These are phyloP conservation scores for Pseudogymnoascus sp. DNA, from an alignment of 2,329 filamentous ascomycete genomes.

Conservation along the genomic window DNA sequence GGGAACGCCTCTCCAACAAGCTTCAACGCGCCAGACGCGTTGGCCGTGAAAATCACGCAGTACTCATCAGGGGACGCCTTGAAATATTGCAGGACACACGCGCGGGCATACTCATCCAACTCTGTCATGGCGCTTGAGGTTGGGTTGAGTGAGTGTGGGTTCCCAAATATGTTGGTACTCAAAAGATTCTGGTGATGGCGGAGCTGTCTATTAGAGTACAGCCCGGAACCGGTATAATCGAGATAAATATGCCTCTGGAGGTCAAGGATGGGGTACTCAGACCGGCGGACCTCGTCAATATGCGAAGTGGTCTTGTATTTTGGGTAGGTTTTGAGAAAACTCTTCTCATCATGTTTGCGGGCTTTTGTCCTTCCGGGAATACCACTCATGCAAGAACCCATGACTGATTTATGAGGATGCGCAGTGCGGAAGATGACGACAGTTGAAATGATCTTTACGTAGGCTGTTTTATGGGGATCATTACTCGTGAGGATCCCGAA, in stretches of 20 bases:
- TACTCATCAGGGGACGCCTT: constrained; percentile 32
- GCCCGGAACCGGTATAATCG: constrained; percentile 34
- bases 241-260: constrained; percentile 32
- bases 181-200: constrained; percentile 27
- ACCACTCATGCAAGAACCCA: background rate
- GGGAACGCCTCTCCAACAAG: constrained; percentile 34
- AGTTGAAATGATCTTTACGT: background rate
- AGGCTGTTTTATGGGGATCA: background rate
- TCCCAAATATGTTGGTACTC: constrained; percentile 28
- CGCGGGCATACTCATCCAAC: constrained; percentile 27
- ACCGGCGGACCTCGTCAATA: constrained; percentile 27
- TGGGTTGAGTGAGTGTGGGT: constrained; percentile 34
- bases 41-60: constrained; percentile 33
- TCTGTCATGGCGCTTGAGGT: constrained; percentile 29
- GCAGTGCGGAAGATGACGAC: background rate
- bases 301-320: constrained; percentile 28
- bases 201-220: constrained; percentile 29
- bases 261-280: constrained; percentile 32
- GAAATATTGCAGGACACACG: constrained; percentile 28
- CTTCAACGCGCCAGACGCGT: constrained; percentile 32
- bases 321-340: constrained; percentile 18
- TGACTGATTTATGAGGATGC: background rate
- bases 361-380: background rate
- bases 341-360: background rate
- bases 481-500: background rate